Conservation (phyloP, 75 land plant genomes). For the Pinus taeda region DNA sequence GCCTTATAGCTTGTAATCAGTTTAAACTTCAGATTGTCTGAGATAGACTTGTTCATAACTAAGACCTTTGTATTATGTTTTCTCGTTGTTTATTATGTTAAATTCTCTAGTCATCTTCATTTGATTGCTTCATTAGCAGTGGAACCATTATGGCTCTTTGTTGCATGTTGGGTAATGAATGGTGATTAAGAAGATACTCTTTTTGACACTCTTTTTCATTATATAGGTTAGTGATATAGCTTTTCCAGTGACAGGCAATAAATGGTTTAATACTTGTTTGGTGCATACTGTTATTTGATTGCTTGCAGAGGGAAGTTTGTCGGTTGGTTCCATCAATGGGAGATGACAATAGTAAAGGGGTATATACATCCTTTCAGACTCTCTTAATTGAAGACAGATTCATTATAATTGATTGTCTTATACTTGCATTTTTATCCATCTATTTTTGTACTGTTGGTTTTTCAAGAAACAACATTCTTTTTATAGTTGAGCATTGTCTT, state of each 20-base stretch:
- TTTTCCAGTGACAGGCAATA: not conserved
- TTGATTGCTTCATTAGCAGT: not conserved
- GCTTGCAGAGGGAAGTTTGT: slow-evolving; percentile 70
- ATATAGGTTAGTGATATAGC: not conserved
- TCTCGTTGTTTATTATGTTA: not conserved
- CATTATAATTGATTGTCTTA: not conserved
- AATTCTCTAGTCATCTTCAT: not conserved
- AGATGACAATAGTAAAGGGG: slow-evolving; percentile 37
- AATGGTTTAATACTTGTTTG: not conserved
- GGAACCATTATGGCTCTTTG: not conserved
- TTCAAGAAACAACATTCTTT: too few species aligned
- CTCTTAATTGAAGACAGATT: not conserved
- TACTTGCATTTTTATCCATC: not conserved
- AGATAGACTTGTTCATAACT: not conserved
- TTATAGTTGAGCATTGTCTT: not conserved
- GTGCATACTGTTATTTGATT: not conserved
- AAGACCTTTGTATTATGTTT: not conserved
- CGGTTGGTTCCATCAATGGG: slow-evolving; percentile 42
- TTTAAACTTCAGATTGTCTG: not conserved
- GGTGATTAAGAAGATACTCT: not conserved
- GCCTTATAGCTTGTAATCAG: not conserved
- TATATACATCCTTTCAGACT: not conserved
- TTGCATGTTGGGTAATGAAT: not conserved
- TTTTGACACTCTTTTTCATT: not conserved
- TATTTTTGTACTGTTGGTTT: not conserved